phyloP scores from a whole-genome alignment of 768 basidiomycete species.

The Rhodotorula kratochvilovae region DNA sequence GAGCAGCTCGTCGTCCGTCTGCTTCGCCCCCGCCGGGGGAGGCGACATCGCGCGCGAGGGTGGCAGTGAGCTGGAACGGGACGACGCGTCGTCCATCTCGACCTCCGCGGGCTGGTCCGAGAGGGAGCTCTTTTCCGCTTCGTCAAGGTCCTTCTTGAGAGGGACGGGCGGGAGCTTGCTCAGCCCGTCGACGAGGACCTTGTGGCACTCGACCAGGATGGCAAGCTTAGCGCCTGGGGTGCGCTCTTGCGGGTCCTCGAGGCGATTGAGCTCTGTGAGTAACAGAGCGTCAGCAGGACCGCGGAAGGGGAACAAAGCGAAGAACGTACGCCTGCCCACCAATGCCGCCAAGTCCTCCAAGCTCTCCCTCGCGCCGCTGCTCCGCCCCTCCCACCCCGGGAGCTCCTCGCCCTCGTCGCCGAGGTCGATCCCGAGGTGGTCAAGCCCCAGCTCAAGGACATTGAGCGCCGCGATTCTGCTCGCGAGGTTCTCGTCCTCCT shows the following conservation, averaged over 20 bases:
- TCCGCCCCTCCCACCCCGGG: constrained; percentile 49
- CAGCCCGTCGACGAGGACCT: constrained; percentile 60
- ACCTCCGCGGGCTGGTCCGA: constrained; percentile 11
- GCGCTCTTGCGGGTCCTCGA: constrained; percentile 53
- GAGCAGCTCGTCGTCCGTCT: constrained; percentile 22
- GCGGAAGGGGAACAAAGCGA: not conserved
- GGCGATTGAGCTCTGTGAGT: constrained; percentile 54
- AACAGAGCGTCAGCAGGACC: not conserved
- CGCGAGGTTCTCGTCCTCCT: constrained; percentile 84
- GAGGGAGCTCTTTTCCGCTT: not conserved
- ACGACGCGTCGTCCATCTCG: constrained; percentile 42
- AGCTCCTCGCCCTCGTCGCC: constrained; percentile 48
- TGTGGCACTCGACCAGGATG: constrained; percentile 76
- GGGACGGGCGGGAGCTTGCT: constrained; percentile 40
- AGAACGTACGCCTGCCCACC: constrained; percentile 69
- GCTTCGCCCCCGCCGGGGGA: not conserved
- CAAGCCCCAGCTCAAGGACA: constrained; percentile 77
- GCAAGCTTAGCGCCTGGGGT: constrained; percentile 74
- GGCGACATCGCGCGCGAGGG: constrained; percentile 26
- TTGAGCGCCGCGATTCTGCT: constrained; percentile 86
- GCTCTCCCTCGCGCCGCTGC: constrained; percentile 43
- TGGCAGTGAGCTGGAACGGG: constrained; percentile 20
- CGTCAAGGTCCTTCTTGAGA: constrained; percentile 36
- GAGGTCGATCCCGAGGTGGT: constrained; percentile 82
- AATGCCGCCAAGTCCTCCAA: constrained; percentile 62